Percentiles rank a stretch among this genome's conserved stretches.
These are phyloP conservation scores for Dillenia suffruticosa DNA, from an alignment of 164 flowering plant species.

Conservation along the genomic window DNA sequence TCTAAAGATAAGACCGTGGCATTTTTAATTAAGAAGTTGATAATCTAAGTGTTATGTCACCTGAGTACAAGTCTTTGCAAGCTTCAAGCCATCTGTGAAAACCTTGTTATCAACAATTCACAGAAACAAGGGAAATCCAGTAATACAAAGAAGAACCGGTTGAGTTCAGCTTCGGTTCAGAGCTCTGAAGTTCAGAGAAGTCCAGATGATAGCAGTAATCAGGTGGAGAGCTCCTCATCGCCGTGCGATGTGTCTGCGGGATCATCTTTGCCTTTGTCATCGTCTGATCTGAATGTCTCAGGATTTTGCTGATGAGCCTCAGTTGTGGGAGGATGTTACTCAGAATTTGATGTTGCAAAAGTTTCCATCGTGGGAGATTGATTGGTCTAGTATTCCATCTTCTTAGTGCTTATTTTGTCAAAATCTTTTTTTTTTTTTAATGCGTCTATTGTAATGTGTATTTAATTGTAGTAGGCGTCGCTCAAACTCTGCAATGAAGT, in stretches of 20 bases:
- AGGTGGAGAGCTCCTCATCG: constrained; percentile 36
- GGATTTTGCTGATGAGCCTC: constrained; percentile 32
- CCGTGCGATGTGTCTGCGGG: constrained; percentile 46
- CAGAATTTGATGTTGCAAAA: constrained; percentile 56
- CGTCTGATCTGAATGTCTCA: constrained; percentile 51
- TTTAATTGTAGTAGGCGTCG: no score
- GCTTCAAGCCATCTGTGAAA: constrained; percentile 74
- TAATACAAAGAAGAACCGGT: no score
- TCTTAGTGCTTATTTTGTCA: background rate
- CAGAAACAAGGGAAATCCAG: constrained; percentile 28
- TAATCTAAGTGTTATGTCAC: no score
- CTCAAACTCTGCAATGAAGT: constrained; percentile 35
- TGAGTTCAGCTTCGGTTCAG: no score
- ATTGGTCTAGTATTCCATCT: constrained; percentile 70
- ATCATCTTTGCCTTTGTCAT: constrained; percentile 37
- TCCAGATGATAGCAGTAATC: constrained; percentile 8
- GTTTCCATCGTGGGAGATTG: constrained; percentile 74
- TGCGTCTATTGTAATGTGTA: no score
- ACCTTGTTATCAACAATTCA: constrained; percentile 32
- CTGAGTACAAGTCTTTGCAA: constrained; percentile 65
- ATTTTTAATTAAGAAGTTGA: no score
- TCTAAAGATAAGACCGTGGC: no score
- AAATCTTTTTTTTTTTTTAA: no score
- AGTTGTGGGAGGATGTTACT: constrained; percentile 18
- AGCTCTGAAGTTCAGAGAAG: background rate